These are phyloP conservation scores for Pisolithus microcarpus DNA, from an alignment of 768 basidiomycete species.

Conservation along the genomic window DNA sequence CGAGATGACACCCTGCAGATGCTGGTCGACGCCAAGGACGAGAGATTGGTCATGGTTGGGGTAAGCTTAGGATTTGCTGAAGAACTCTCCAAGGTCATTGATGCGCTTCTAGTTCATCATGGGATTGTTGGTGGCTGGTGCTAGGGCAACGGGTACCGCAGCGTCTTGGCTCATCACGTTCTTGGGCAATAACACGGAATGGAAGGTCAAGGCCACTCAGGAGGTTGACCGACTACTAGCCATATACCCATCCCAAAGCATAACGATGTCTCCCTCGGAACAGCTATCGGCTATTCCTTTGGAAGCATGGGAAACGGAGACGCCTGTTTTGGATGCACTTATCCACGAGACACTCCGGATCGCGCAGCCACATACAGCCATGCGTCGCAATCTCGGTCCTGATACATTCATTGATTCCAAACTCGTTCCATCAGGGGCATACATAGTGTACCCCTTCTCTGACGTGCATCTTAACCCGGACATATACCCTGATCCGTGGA, in stretches of 20 bases:
- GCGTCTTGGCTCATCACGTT: conserved; percentile 74
- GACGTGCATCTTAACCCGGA: conserved; percentile 69
- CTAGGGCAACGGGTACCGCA: conserved; percentile 73
- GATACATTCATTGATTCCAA: conserved; percentile 64
- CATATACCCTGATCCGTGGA: conserved; percentile 72
- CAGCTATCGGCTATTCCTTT: conserved; percentile 56
- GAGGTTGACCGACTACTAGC: conserved; percentile 55
- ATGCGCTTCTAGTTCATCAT: conserved; percentile 59
- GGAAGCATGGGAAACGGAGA: conserved; percentile 61
- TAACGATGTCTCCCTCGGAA: conserved; percentile 30
- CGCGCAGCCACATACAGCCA: conserved; percentile 73
- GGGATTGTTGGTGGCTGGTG: conserved; percentile 75
- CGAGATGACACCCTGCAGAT: conserved; percentile 67
- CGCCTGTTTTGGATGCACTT: conserved; percentile 64
- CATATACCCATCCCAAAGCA: conserved; percentile 28
- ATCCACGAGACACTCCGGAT: conserved; percentile 73
- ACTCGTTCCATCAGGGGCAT: conserved; percentile 64
- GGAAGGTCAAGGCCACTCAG: conserved; percentile 51
- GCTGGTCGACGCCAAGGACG: conserved; percentile 65
- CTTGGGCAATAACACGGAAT: conserved; percentile 59
- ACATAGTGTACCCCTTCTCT: conserved; percentile 73
- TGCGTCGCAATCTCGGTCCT: conserved; percentile 73
- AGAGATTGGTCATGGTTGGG: conserved; percentile 60
- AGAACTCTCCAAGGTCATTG: conserved; percentile 14
- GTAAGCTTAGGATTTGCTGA: conserved; percentile 34